These are phyloP conservation scores for barley (Hordeum vulgare) DNA, from an alignment of 176 grass and related monocot genomes.

Conservation along the genomic window DNA sequence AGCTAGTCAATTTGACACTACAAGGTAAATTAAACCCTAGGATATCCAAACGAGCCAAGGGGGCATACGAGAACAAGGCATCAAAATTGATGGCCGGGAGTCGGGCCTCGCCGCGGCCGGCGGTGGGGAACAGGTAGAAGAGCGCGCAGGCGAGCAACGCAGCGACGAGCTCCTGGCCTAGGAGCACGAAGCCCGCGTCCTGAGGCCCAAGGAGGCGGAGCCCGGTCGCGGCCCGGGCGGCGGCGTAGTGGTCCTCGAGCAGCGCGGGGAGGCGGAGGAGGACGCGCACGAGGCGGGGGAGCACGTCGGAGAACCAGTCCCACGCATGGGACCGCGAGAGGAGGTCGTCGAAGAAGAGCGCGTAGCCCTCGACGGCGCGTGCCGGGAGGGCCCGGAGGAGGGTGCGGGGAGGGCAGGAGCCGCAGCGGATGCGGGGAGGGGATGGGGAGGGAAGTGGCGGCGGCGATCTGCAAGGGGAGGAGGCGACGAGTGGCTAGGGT, in stretches of 20 bases:
- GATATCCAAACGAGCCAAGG: neutral
- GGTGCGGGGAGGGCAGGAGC: no score
- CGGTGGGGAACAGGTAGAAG: slow-evolving; percentile 84
- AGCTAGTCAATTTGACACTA: no score
- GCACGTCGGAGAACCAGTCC: slow-evolving; percentile 62
- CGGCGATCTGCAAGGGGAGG: no score
- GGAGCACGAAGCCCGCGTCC: slow-evolving; percentile 46
- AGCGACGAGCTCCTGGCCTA: neutral
- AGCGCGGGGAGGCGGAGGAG: slow-evolving; percentile 62
- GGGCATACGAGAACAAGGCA: no score
- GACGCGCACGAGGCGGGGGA: slow-evolving; percentile 59
- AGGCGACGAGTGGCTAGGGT: no score
- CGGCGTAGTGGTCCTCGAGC: slow-evolving; percentile 67
- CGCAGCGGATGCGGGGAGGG: no score
- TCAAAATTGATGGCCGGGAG: no score
- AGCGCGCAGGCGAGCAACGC: slow-evolving; percentile 78
- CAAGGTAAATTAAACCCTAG: neutral
- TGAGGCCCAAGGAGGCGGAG: slow-evolving; percentile 56
- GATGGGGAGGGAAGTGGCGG: no score
- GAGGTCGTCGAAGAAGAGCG: slow-evolving; percentile 85
- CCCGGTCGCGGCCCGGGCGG: slow-evolving; percentile 27
- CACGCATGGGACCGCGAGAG: slow-evolving; percentile 42
- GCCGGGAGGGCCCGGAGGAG: slow-evolving; percentile 21
- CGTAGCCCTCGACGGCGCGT: slow-evolving; percentile 36
- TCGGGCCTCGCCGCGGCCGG: slow-evolving; percentile 21